Evolutionary conservation across 352 stramenopile genomes (phyloP), one percentile per base, ranked within the genome.

Genomic region (Aphanomyces stellatus): DNA sequence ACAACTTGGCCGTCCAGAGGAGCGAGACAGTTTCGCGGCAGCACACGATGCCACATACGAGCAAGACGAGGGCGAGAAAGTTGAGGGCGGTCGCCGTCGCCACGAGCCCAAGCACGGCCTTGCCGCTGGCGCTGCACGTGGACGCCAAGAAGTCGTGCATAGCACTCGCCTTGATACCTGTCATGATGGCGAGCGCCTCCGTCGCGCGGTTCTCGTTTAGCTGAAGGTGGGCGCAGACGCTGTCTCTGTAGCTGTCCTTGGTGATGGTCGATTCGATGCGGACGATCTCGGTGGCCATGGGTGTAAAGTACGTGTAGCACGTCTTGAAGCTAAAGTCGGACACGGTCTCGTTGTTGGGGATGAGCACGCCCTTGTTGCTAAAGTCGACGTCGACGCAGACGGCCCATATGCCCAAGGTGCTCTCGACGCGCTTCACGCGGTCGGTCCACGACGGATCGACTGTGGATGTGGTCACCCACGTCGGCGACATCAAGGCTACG

Each of bases 251-350:
- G 19, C 13, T 28, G 41, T 63, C 55, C 7, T 33, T 25, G 17
- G 24, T 51, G 41, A 63, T 4, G 3, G 27, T n/a, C 5, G 35
- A 31, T 15, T 63, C 55, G 11, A 53, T 34, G 35, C 55, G 55
- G n/a, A 63, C 55, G 2, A 63, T 63, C 33, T 63, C 24, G 24
- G 24, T 53, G 19, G 17, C 34, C n/a, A 51, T 53, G 41, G 55
- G 55, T 24, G n/a, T 31, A 24, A 51, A 63, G 41, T 51, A 63
- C 41, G 55, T n/a, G n/a, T 63, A 63, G 55, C 55, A 63, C 24
- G 22, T 31, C n/a, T 25, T 11, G 19, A 51, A 53, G 24, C 24
- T 51, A 28, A 53, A 63, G 11, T 63, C 28, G 10, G 13, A 17
- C 30, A 51, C 55, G 5, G 55, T 31, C 17, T 63, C 3, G 19